Evolutionary conservation across 2,329 filamentous ascomycete species (phyloP), one percentile per base, ranked within the genome.

Genomic region (Dothistroma pini): DNA sequence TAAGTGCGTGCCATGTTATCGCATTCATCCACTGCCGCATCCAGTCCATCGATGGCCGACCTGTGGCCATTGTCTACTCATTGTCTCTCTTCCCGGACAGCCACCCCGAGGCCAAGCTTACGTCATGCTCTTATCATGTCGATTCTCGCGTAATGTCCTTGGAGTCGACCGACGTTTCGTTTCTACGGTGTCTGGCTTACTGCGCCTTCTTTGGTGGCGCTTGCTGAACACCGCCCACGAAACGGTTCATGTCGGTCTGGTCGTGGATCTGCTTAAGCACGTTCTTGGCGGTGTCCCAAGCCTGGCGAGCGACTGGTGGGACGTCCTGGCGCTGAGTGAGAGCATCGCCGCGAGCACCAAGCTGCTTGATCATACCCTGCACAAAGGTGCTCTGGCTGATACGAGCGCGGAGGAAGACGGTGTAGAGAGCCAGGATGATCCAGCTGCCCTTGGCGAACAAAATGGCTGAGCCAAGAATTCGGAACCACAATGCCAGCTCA

Each of bases 381-480:
- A 97, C 90, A 73, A 97, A 96, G 66, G 81, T 85, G 84, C 91
- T 97, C 83, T 97, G 93, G 60, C 88, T 83, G 79, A 89, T 93
- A 72, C 95, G 88, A 48, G 93, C 90, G 69, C 95, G 91, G 75
- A 97, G 86, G 84, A 99, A 99, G 70, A 87, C 84, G 67, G 92
- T 92, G 85, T 97, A 99, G 75, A 96, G 77, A 63, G 80, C 80
- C 63, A 99, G 79, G 56, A 97, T 83, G 72, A 97, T 87, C 91
- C 93, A 97, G 65, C 91, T 95, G 69, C 91, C 89, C 76, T 89
- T 91, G 79, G 88, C 87, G 85, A 97, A 97, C 69, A 96, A 82
- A 65, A 97, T 79, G 64, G 91, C 91, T 34, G 90, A 89, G 58
- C 92, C 78, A 54, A 96, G 74, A 58, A 99, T 80, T 72, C 95